Evolutionary conservation across 192 early-diverging fungal genomes (phyloP).

Genomic region (Chytriomyces confervae): DNA sequence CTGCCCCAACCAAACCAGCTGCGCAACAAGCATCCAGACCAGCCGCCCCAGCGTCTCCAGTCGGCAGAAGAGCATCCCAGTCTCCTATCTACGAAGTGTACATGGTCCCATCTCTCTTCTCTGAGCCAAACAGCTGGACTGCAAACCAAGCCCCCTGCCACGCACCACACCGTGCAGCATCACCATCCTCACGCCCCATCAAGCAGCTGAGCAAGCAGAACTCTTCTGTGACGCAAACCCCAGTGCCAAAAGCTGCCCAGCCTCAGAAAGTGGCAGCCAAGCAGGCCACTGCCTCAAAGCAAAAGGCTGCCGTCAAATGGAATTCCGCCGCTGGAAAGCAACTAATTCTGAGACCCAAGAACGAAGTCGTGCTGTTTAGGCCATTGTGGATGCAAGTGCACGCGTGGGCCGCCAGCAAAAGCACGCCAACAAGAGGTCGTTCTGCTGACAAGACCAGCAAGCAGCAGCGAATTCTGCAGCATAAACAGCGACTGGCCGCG

Average conservation of each 20-base stretch:
- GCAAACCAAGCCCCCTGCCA: constrained; percentile 8
- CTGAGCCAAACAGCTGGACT: constrained; percentile 15
- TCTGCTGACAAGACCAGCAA: constrained; percentile 27
- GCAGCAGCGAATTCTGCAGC: constrained; percentile 13
- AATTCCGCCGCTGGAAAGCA: constrained; percentile 28
- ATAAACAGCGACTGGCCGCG: constrained; percentile 18
- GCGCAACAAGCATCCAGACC: background rate
- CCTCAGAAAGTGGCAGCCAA: constrained; percentile 2
- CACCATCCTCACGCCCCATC: background rate
- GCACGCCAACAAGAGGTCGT: constrained; percentile 5
- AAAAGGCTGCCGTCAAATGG: constrained; percentile 24
- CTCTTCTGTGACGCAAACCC: constrained; percentile 1
- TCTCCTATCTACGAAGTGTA: constrained; percentile 14
- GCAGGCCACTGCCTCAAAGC: background rate
- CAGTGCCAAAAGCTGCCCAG: background rate
- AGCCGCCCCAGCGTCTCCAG: background rate
- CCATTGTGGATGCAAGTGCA: constrained; percentile 30
- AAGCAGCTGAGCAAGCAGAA: constrained; percentile 20
- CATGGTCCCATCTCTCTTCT: constrained; percentile 4
- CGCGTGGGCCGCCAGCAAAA: background rate
- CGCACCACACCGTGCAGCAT: constrained; percentile 14
- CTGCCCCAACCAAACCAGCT: constrained; percentile 7
- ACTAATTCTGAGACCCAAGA: constrained; percentile 30
- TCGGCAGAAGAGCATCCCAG: background rate
- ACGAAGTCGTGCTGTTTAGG: constrained; percentile 17